A percentile compares a stretch with the other conserved stretches of the same genome.
Evolutionary conservation across 805 yeast species (phyloP).

Genomic region (Clavispora vitiphila): DNA sequence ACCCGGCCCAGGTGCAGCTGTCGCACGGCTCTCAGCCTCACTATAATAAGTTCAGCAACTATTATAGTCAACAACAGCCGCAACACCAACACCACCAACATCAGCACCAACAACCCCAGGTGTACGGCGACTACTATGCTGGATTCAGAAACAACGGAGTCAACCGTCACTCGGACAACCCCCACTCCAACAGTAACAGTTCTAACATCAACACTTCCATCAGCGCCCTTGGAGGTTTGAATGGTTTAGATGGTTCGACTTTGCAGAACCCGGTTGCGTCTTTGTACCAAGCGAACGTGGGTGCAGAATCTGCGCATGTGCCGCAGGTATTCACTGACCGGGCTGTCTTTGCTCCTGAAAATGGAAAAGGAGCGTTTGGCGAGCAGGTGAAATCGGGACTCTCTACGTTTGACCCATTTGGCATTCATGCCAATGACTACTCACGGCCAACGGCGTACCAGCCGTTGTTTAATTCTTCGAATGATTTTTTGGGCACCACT

Average conservation of each 20-base stretch:
- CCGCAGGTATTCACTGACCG: background rate
- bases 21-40: background rate
- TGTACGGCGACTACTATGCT: background rate
- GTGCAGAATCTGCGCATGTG: background rate
- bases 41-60: constrained; percentile 8
- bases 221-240: background rate
- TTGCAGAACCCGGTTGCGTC: no score
- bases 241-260: no score
- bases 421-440: constrained; percentile 8
- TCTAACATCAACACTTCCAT: background rate
- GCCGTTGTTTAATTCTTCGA: constrained; percentile 14
- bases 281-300: background rate
- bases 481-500: constrained; percentile 11
- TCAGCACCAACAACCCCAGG: constrained; percentile 3
- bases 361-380: background rate
- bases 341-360: constrained; percentile 8
- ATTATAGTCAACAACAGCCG: constrained; percentile 3
- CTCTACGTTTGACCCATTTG: constrained; percentile 26
- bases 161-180: background rate
- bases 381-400: constrained; percentile 4
- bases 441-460: constrained; percentile 6
- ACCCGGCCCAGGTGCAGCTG: background rate
- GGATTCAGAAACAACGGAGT: background rate
- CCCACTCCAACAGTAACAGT: background rate
- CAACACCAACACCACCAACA: constrained; percentile 5